A percentile compares a stretch with the other conserved stretches of the same genome.
Evolutionary conservation across 1,284 basidiomycete genomes (phyloP).

Genomic region (Trichosporon asahii): DNA sequence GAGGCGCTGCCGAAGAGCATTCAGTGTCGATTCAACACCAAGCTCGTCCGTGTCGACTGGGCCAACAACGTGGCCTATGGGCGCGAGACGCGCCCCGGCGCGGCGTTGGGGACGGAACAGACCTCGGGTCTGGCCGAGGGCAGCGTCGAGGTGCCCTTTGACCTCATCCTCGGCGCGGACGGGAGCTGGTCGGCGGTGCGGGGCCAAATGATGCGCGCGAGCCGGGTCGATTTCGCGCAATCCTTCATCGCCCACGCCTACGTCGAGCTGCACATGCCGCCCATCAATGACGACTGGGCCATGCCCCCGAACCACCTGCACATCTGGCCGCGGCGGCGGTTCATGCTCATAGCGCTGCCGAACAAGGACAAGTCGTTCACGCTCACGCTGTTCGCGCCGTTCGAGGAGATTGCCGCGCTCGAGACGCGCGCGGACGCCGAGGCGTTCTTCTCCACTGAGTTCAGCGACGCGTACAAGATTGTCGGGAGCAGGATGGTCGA

Average conservation of each 20-base stretch:
- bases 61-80: slow-evolving; percentile 51
- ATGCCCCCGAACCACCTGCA: slow-evolving; percentile 95
- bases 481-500: slow-evolving; percentile 77
- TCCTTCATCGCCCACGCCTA: slow-evolving; percentile 94
- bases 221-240: slow-evolving; percentile 89
- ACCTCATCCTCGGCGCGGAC: slow-evolving; percentile 83
- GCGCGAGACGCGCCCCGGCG: slow-evolving; percentile 8
- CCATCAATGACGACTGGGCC: slow-evolving; percentile 64
- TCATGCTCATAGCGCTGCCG: slow-evolving; percentile 97
- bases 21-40: slow-evolving; percentile 72
- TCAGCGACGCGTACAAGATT: slow-evolving; percentile 77
- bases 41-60: slow-evolving; percentile 74
- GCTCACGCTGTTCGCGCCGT: slow-evolving; percentile 84
- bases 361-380: slow-evolving; percentile 67
- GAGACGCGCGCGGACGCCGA: slow-evolving; percentile 61
- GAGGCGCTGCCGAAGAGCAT: slow-evolving; percentile 61
- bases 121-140: slow-evolving; percentile 17
- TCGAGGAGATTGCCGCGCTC: slow-evolving; percentile 68
- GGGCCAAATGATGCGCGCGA: slow-evolving; percentile 81
- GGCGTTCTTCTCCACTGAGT: slow-evolving; percentile 76
- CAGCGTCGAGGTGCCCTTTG: slow-evolving; percentile 58
- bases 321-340: slow-evolving; percentile 97
- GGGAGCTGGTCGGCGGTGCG: slow-evolving; percentile 82
- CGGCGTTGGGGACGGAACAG: slow-evolving; percentile 21
- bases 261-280: slow-evolving; percentile 90